Conservation (phyloP, 306 rosid genomes). For the Echinosophora koreensis region DNA sequence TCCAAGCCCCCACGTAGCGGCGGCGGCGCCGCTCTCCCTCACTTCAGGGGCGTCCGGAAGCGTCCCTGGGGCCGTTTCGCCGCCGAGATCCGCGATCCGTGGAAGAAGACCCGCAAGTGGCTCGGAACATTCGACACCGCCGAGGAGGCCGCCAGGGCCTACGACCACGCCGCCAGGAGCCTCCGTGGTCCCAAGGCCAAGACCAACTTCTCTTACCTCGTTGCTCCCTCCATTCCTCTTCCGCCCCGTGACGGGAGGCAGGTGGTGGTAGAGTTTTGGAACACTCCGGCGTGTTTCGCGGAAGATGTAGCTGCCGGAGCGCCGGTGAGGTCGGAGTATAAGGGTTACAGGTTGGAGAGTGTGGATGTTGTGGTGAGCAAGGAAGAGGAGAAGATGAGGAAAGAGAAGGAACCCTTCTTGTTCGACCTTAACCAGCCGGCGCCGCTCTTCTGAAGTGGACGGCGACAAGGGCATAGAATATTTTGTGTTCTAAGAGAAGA, state of each 20-base stretch:
- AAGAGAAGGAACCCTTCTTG: slow-evolving; percentile 57
- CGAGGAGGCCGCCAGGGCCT: slow-evolving; percentile 76
- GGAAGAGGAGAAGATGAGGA: slow-evolving; percentile 41
- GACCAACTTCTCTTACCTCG: slow-evolving; percentile 63
- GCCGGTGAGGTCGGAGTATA: slow-evolving; percentile 64
- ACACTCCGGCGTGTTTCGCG: slow-evolving; percentile 38
- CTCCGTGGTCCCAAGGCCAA: slow-evolving; percentile 75
- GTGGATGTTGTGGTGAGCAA: slow-evolving; percentile 52
- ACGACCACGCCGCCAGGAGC: slow-evolving; percentile 65
- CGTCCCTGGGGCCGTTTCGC: slow-evolving; percentile 81
- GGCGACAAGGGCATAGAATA: not conserved
- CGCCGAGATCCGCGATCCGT: slow-evolving; percentile 80
- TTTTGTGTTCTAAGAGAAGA: not conserved
- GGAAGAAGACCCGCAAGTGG: slow-evolving; percentile 76
- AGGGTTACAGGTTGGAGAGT: slow-evolving; percentile 66
- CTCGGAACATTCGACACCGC: slow-evolving; percentile 81
- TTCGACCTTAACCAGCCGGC: slow-evolving; percentile 77
- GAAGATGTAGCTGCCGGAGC: slow-evolving; percentile 21
- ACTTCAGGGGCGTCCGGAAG: slow-evolving; percentile 71
- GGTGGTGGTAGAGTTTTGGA: slow-evolving; percentile 43
- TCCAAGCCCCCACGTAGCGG: not conserved
- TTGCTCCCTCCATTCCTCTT: not conserved
- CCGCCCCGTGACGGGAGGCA: not conserved
- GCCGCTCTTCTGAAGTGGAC: slow-evolving; percentile 53
- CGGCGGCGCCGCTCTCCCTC: not conserved